These are phyloP conservation scores for Grammothele lineata DNA, from an alignment of 768 basidiomycete species.

Conservation along the genomic window DNA sequence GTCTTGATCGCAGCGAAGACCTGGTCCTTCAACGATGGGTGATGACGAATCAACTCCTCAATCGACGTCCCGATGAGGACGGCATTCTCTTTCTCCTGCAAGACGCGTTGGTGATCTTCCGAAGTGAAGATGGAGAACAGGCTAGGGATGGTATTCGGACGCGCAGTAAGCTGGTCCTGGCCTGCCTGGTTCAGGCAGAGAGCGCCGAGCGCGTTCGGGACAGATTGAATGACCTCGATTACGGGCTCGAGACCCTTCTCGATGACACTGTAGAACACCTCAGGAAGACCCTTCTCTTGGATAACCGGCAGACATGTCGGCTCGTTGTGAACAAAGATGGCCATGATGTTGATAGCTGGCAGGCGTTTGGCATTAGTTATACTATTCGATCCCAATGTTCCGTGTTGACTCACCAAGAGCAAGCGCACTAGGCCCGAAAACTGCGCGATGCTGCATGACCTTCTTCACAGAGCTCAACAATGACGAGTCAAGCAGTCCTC, in stretches of 20 bases:
- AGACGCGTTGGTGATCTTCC: slow-evolving; percentile 73
- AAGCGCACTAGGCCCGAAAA: slow-evolving; percentile 85
- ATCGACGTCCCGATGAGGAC: slow-evolving; percentile 84
- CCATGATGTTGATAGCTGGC: slow-evolving; percentile 89
- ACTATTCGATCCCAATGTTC: background rate
- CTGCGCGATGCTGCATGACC: slow-evolving; percentile 74
- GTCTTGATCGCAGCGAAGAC: slow-evolving; percentile 76
- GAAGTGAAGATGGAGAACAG: slow-evolving; percentile 87
- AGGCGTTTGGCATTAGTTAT: background rate
- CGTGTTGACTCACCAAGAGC: slow-evolving; percentile 67
- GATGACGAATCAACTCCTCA: slow-evolving; percentile 95
- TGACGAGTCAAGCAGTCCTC: slow-evolving; percentile 89
- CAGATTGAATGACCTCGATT: slow-evolving; percentile 88
- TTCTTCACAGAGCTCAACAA: slow-evolving; percentile 82
- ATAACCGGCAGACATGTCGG: slow-evolving; percentile 91
- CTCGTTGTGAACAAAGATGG: slow-evolving; percentile 97
- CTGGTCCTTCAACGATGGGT: slow-evolving; percentile 77
- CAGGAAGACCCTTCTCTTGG: slow-evolving; percentile 88
- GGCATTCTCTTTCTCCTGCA: slow-evolving; percentile 92
- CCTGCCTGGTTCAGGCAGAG: slow-evolving; percentile 92
- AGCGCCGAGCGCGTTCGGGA: slow-evolving; percentile 94
- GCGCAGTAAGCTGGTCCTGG: slow-evolving; percentile 70
- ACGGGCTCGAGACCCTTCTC: slow-evolving; percentile 82
- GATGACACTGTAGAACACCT: slow-evolving; percentile 82
- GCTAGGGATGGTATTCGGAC: slow-evolving; percentile 78